Percentiles rank a stretch among this genome's conserved stretches.
These are phyloP conservation scores for Chlorella vulgaris DNA, from an alignment of 139 green algal species.

Conservation along the genomic window DNA sequence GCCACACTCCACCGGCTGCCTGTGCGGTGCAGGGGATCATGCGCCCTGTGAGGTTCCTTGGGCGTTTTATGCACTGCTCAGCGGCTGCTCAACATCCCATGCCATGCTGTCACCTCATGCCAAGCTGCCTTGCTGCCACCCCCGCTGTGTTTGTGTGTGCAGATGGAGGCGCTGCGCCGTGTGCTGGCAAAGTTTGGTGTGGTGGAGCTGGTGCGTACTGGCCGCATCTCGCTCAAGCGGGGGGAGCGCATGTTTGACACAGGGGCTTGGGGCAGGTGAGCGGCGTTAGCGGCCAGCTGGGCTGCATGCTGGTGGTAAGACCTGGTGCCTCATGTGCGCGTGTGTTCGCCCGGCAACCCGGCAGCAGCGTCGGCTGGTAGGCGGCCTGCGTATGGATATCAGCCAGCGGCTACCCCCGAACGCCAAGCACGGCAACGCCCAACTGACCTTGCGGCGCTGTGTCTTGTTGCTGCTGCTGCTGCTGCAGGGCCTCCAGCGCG, in stretches of 20 bases:
- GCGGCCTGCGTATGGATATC: too few species aligned
- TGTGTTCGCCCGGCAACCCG: too few species aligned
- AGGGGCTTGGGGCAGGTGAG: background rate
- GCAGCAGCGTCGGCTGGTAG: too few species aligned
- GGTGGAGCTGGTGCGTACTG: slow-evolving; percentile 89
- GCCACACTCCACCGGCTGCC: too few species aligned
- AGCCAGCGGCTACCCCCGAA: too few species aligned
- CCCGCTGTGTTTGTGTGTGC: slow-evolving; percentile 1
- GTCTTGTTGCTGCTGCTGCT: background rate
- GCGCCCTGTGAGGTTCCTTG: too few species aligned
- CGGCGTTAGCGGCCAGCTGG: background rate
- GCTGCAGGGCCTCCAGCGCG: background rate
- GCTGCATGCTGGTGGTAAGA: background rate
- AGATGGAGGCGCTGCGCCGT: slow-evolving; percentile 73
- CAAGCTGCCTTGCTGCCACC: background rate
- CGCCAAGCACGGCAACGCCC: too few species aligned
- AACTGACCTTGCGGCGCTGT: background rate
- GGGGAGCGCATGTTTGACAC: slow-evolving; percentile 53
- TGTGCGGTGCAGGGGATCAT: too few species aligned
- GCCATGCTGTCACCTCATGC: too few species aligned
- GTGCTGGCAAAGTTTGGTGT: slow-evolving; percentile 83
- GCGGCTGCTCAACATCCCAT: too few species aligned
- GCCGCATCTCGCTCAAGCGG: slow-evolving; percentile 87
- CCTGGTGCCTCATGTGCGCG: too few species aligned
- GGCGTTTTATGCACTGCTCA: too few species aligned